These are phyloP conservation scores for Aurinia saxatilis DNA, from an alignment of 345 rosid species.

Conservation along the genomic window DNA sequence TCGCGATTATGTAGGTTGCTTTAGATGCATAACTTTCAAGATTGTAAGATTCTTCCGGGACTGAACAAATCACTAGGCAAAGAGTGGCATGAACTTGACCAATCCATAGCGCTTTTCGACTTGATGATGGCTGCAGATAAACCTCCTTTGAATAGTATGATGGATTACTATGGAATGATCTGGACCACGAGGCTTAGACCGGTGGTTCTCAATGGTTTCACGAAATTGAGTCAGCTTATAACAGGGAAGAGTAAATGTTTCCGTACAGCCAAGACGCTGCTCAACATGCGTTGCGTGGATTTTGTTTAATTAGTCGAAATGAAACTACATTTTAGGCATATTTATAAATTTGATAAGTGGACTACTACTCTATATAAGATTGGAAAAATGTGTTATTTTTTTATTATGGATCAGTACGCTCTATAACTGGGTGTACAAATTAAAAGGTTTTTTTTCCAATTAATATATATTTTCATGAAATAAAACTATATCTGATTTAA, in stretches of 20 bases:
- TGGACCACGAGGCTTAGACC: constrained; percentile 13
- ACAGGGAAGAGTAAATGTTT: constrained; percentile 30
- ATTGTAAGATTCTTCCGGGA: neutral
- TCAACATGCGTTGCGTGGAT: constrained; percentile 39
- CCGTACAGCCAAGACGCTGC: constrained; percentile 32
- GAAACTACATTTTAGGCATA: no score
- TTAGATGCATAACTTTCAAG: neutral
- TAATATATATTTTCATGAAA: no score
- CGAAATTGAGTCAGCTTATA: constrained; percentile 25
- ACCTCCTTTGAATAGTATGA: constrained; percentile 10
- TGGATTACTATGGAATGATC: constrained; percentile 41
- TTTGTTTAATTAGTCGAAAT: no score
- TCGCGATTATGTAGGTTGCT: neutral
- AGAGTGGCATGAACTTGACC: no score
- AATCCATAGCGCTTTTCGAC: constrained; percentile 36
- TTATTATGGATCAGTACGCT: no score
- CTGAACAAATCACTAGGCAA: neutral
- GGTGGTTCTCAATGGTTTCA: constrained; percentile 18
- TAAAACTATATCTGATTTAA: no score
- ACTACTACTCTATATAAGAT: no score
- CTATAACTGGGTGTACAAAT: no score
- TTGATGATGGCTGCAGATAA: constrained; percentile 32
- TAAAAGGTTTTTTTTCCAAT: no score
- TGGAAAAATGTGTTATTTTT: no score
- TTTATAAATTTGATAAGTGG: no score